phyloP scores from a whole-genome alignment of 2,329 filamentous ascomycete genomes.

The Colletotrichum abscissum region DNA sequence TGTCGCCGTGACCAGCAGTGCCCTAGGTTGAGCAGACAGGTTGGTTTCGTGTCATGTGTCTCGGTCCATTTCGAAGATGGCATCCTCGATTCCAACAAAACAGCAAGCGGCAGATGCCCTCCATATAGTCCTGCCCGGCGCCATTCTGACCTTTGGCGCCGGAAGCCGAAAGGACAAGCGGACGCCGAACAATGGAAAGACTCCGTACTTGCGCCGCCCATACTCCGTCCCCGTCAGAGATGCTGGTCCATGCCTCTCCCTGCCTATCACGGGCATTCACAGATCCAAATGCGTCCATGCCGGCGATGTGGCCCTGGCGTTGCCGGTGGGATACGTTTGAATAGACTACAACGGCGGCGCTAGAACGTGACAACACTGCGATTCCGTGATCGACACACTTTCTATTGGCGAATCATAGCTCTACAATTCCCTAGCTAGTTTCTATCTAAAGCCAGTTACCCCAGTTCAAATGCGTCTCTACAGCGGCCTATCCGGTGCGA shows the following conservation, averaged over 20 bases:
- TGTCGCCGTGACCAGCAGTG: no score
- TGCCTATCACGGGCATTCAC: background rate
- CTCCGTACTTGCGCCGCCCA: no score
- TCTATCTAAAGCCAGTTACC: background rate
- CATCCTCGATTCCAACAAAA: no score
- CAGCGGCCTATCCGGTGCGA: background rate
- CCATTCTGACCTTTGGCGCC: no score
- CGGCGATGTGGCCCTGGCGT: background rate
- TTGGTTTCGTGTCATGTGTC: no score
- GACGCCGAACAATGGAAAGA: no score
- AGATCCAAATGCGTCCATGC: background rate
- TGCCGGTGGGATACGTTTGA: conserved; percentile 18
- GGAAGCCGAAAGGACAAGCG: no score
- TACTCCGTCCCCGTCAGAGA: background rate
- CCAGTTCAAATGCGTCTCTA: background rate
- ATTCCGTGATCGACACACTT: background rate
- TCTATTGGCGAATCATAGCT: background rate
- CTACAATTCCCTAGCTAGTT: background rate
- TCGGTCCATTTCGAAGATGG: no score
- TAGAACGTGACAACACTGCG: background rate
- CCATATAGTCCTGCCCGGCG: no score
- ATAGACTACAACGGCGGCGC: background rate
- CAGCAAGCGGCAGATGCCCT: no score
- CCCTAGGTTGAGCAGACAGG: no score
- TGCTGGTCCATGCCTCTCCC: background rate